Base-by-base conservation (phyloP, 805 yeast species). In the Starmerella powellii region DNA sequence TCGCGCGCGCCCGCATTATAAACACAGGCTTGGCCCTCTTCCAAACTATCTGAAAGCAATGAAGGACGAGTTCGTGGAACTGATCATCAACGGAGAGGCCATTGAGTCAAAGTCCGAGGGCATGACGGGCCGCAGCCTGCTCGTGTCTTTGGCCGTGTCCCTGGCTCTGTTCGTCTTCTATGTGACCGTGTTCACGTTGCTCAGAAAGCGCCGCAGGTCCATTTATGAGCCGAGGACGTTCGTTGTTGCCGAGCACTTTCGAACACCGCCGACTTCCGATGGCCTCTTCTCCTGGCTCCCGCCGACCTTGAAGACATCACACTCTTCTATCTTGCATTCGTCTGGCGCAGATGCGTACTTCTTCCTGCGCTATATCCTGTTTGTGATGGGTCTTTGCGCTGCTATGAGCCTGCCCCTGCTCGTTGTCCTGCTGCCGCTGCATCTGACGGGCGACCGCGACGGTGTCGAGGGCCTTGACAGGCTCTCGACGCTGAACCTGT, bases 301-400 rank as follows among this genome's bases (percentile, higher is more conserved):
- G 4, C 71, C 74, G 0, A 63, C 71, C 0, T 41, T 73, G 23
- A 47, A 54, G 8, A 55, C 60, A 17, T 65, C 67, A 1, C 61
- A 73, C 4, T 63, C 65, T 8, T 61, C 63, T 23, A 77, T 73
- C 51, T 55, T 67, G 21, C 58, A 64, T 1, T 32, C 42, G 5
- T 60, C 71, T 46, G 93, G 94, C 0, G 56, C 82, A 6, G 95
- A 85, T 57, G 76, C 86, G 0, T 83, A 79, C 56, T 77, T 79
- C 54, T 78, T 82, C 49, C 52, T 83, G 2, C 59, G 94, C 38
- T 83, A 71, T 51, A 54, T 84, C 35, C 58, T 64, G 37, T 61
- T 78, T 4, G 53, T 80, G 10, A 54, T 74, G 26, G 46, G 70
- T 2, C 64, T 78, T 35, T 79, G 78, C 53, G 51, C 63, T 1